Conservation (phyloP, 1,139 yeast genomes). For the Wickerhamomyces sp. region DNA sequence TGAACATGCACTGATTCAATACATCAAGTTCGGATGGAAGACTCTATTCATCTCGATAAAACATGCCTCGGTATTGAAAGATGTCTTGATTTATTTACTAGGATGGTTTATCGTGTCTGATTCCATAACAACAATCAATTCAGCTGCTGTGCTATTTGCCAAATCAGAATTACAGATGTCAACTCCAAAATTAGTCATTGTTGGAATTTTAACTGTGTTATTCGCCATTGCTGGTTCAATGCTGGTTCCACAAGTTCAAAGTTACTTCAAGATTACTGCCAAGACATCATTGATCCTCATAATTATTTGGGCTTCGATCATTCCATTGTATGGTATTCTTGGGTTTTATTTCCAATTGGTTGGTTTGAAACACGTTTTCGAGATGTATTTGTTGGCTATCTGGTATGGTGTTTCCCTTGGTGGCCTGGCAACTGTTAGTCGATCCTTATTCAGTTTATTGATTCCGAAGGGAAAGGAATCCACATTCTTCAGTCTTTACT, state of each 20-base stretch:
- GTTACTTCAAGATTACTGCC: conserved; percentile 36
- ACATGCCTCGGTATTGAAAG: conserved; percentile 52
- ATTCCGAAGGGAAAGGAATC: conserved; percentile 69
- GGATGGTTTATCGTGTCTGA: conserved; percentile 74
- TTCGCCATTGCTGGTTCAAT: conserved; percentile 63
- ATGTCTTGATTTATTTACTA: conserved; percentile 51
- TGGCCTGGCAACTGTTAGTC: conserved; percentile 57
- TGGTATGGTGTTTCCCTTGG: conserved; percentile 73
- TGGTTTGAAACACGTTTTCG: conserved; percentile 56
- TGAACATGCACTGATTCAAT: conserved; percentile 24
- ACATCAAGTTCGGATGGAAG: conserved; percentile 52
- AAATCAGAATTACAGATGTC: conserved; percentile 61
- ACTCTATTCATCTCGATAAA: conserved; percentile 47
- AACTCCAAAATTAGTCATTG: conserved; percentile 52
- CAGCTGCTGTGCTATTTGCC: conserved; percentile 69
- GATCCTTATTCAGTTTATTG: conserved; percentile 57
- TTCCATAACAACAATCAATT: conserved; percentile 65
- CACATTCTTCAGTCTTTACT: conserved; percentile 62
- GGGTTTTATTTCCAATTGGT: conserved; percentile 48
- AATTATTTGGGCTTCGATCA: conserved; percentile 53
- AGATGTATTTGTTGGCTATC: conserved; percentile 58
- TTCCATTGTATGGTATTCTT: conserved; percentile 61
- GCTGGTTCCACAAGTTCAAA: conserved; percentile 43
- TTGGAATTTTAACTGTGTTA: conserved; percentile 57
- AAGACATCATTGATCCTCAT: conserved; percentile 44